Base-by-base conservation (phyloP, 2,329 filamentous ascomycete species). In the Bimuria novae-zelandiae region DNA sequence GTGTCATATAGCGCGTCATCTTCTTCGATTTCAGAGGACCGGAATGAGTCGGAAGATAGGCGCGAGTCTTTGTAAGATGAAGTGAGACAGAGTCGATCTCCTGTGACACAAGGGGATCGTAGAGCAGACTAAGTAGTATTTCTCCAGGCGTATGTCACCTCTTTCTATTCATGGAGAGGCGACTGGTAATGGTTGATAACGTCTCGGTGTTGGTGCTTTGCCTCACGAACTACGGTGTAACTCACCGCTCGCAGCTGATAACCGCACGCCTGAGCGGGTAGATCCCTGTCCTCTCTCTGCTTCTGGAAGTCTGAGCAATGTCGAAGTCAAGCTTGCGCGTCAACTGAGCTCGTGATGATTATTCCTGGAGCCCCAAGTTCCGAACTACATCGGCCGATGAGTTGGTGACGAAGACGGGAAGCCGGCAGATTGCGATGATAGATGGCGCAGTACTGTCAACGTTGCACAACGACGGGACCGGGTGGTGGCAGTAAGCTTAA, bases 1-100 rank as follows among this genome's bases (percentile, higher is more conserved):
- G 63, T 17, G 62, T 62, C 6, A 67, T 65, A 23, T 59, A 56
- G 47, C 70, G 67, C 17, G 64, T 65, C 67, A 72, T 72, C 37
- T 16, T 39, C 6, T 21, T 2, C 6, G 27, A 12, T 27, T 27
- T 8, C 8, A 7, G 23, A 14, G 4, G 29, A 11, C 11, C 36
- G 35, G 23, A 40, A 40, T 29, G 35, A 8, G 35, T 16, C 36
- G 35, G 33, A 32, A 39, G n/a, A 16, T 19, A 32, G 4, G 4
- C 3, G 7, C 22, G 22, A 17, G 19, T 12, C 5, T 32, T 7
- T 8, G 16, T 22, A 17, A 16, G 30, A 12, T 33, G 10, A 33
- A 33, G 10, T 12, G n/a, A 4, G 30, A 33, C n/a, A n/a, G n/a
- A n/a, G n/a, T n/a, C n/a, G n/a, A n/a, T n/a, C n/a, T n/a, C n/a